Evolutionary conservation across 805 yeast genomes (phyloP), one percentile per base, ranked within the genome.

Genomic region (Hanseniaspora osmophila): DNA sequence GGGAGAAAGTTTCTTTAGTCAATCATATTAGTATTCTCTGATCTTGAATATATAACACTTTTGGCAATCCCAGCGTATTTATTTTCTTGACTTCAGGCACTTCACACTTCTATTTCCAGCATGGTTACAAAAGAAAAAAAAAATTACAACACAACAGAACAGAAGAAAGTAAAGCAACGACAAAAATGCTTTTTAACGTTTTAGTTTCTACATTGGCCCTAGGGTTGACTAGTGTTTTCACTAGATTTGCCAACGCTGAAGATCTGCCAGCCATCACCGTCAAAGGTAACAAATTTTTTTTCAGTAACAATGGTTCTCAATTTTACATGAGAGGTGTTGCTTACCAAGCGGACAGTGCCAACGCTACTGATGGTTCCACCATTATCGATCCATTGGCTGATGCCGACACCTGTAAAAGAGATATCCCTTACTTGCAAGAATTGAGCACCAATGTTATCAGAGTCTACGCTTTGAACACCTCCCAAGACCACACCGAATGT

Each of bases 281-380:
- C 51, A 75, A 73, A 47, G 90, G 90, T 50, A 81, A 80, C 73
- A 81, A 82, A 63, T 82, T 83, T 58, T 83, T 73, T 70, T 83
- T 66, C 65, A 68, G 83, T 48, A 79, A 78, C 65, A 82, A 82
- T 57, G 90, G 88, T 44, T 75, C 86, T 46, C 88, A 81, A 61
- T 83, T 83, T 59, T 80, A 72, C 63, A 75, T 83, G 56, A 77
- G 69, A 58, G 94, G 92, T 68, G 68, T 83, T 51, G 92, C 92
- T 43, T 83, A 83, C 65, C 94, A 82, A 67, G 77, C 76, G 52
- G 79, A 80, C 60, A 71, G 78, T 33, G 69, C 73, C 40, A 72
- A 72, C 52, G 49, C 68, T 38, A 69, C 77, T 13, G 58, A 60
- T 30, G 68, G 67, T 49, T 52, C 62, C 7, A 50, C 73, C 30